Base-by-base conservation (phyloP, 78 protist genomes). In the Dictyostelium discoideum region DNA sequence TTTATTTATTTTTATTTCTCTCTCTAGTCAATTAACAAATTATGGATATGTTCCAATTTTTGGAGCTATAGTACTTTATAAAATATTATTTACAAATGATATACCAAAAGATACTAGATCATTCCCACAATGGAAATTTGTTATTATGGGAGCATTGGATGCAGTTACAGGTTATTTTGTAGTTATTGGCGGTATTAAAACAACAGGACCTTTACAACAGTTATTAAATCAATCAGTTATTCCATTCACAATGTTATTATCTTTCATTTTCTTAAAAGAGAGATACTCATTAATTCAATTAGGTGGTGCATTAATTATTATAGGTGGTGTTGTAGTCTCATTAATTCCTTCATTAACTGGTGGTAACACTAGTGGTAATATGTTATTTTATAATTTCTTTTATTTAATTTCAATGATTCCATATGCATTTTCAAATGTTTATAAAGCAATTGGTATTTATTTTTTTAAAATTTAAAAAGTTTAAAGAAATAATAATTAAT, bases 131-230 rank as follows among this genome's bases (percentile, higher is more conserved):
- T 77, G 44, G 50, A 87, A 87, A 39, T 87, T 87, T 37, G 24
- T 60, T 13, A 87, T 87, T 10, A 87, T 87, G 93, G 93, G 93
- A 60, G 93, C 93, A 29, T 42, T 87, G 32, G 93, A 87, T 78
- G 93, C 93, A 39, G 85, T 78, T 18, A 78, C 93, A 57, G 85
- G 93, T 87, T 87, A 77, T 42, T 87, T 87, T 60, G 93, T 87
- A 14, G 79, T 87, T 87, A 76, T 87, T 78, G 93, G 93, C 42
- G 93, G 93, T 87, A 78, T 87, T 76, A 20, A 37, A 39, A 87
- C 93, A 11, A 60, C 85, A 18, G 93, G 85, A 32, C 93, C 93
- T 78, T 24, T 87, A 20, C 93, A 87, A 78, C 93, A 87, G 78
- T 24, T 87, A 13, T 63, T 87, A 65, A 87, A 87, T 87, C 93